These are phyloP conservation scores for Saraca asoca DNA, from an alignment of 331 rosid species.

Conservation along the genomic window DNA sequence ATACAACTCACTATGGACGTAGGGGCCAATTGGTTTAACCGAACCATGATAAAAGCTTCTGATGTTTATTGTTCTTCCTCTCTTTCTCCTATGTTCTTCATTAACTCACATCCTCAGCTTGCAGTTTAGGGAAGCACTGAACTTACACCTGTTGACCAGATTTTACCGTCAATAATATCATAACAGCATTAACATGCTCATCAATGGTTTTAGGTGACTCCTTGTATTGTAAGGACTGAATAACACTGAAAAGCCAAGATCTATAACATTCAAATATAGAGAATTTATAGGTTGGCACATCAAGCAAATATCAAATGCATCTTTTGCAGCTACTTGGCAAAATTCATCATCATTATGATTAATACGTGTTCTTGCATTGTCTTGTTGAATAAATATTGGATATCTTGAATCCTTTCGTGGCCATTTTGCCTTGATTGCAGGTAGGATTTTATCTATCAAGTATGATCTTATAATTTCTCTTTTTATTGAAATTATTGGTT, in stretches of 20 bases:
- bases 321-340: not conserved
- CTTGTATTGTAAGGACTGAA: too few relatives aligned
- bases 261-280: not conserved
- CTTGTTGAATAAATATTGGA: not conserved
- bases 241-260: not conserved
- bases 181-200: not conserved
- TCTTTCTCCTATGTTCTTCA: too few relatives aligned
- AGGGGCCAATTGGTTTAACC: too few relatives aligned
- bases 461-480: not conserved
- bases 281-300: not conserved
- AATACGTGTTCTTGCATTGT: not conserved
- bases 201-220: not conserved
- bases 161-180: too few relatives aligned
- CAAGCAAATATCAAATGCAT: not conserved
- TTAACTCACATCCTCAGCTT: too few relatives aligned
- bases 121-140: too few relatives aligned
- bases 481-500: not conserved
- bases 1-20: too few relatives aligned
- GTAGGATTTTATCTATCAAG: not conserved
- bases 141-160: too few relatives aligned
- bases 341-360: not conserved
- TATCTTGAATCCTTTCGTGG: not conserved
- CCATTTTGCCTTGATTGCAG: not conserved
- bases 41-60: too few relatives aligned
- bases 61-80: too few relatives aligned